Base-by-base conservation (phyloP, 345 rosid species). In the Lumnitzera littorea region DNA sequence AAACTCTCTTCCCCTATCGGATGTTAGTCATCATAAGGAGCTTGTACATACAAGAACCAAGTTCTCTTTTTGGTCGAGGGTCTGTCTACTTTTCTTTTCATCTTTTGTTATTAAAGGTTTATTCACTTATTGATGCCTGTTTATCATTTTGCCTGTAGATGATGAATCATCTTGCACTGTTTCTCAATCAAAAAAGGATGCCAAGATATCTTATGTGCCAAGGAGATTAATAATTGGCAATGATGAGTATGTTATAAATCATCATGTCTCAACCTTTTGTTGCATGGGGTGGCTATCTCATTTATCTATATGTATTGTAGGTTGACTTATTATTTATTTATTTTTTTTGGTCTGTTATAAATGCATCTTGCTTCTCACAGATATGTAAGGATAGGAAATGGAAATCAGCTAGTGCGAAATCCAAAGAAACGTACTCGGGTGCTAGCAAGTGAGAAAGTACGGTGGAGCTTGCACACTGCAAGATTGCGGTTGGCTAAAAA, bases 401-500 rank as follows among this genome's bases (percentile, higher is more conserved):
- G 99, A 54, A 94, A 88, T 77, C 87, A 94, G 76, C 97, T 94
- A 56, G 73, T 94, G 71, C 81, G 99, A 74, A 82, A 94, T 78
- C 97, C 97, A 62, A 94, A 94, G 87, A 88, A 78, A 75, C 79
- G 97, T 64, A 82, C 80, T 61, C 95, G 97, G 46, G 78, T 79
- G 67, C 76, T 94, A 75, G 97, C 99, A 47, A 94, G 83, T 80
- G 99, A 90, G 75, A 94, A 90, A 76, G 89, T 94, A 65, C 76
- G 95, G 49, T 94, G 97, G 99, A 90, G 99, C 70, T 81, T 90
- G 84, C 97, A 90, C 72, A 86, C 95, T 66, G 95, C 81, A 20
- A 82, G 99, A 74, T 76, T 80, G 65, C 83, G 95, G 66, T 72
- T 83, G 77, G 90, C 90, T 65, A 90, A 71, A 72, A 94, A 74